phyloP scores from a whole-genome alignment of 1,284 basidiomycete genomes.

The Limonomyces culmigenus region DNA sequence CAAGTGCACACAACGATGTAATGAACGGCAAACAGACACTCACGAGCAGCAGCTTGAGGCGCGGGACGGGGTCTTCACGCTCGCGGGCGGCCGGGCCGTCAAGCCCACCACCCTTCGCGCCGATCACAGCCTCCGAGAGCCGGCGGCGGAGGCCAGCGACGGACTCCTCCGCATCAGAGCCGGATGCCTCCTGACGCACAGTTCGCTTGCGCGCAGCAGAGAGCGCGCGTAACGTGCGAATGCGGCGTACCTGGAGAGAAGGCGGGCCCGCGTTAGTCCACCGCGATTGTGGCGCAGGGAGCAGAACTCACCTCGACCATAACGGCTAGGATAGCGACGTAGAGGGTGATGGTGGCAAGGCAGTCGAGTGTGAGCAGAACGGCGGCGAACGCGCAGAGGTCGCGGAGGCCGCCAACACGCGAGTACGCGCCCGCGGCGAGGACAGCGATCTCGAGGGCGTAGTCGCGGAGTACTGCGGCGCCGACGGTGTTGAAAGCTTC shows the following conservation, averaged over 20 bases:
- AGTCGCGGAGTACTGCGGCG: slow-evolving; percentile 79
- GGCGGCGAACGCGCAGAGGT: slow-evolving; percentile 91
- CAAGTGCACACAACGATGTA: slow-evolving; percentile 1
- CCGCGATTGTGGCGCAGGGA: no score
- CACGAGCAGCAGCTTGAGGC: slow-evolving; percentile 82
- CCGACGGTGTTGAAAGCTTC: slow-evolving; percentile 73
- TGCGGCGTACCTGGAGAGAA: no score
- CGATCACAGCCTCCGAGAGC: slow-evolving; percentile 30
- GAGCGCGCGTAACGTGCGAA: neutral
- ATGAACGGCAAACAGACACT: slow-evolving; percentile 15
- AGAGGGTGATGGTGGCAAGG: slow-evolving; percentile 80
- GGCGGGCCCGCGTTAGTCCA: no score
- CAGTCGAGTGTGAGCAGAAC: slow-evolving; percentile 79
- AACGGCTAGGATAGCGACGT: slow-evolving; percentile 75
- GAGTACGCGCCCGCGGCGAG: slow-evolving; percentile 78
- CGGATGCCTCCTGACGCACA: neutral
- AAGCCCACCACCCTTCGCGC: slow-evolving; percentile 49
- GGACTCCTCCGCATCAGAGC: neutral
- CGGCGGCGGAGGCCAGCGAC: neutral
- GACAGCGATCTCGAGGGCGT: slow-evolving; percentile 83
- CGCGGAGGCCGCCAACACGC: slow-evolving; percentile 78
- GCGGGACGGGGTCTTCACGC: slow-evolving; percentile 65
- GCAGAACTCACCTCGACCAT: slow-evolving; percentile 77
- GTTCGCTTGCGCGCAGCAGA: slow-evolving; percentile 1
- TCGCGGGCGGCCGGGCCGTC: slow-evolving; percentile 18